Conservation (phyloP, 2,329 filamentous ascomycete species). For the Pseudopithomyces maydicus region DNA sequence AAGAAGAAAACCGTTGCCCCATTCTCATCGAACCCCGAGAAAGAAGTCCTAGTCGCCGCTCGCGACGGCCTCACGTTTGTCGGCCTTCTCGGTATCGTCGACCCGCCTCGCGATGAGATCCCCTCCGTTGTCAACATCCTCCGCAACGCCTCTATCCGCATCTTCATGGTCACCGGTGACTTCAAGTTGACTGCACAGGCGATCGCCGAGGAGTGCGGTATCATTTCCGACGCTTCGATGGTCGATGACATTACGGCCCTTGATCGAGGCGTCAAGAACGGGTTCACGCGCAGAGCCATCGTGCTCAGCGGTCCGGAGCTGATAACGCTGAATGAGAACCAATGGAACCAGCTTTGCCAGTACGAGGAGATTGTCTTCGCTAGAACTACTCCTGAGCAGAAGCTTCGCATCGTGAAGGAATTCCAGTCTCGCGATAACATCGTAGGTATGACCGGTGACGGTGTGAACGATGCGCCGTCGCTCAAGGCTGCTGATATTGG, state of each 20-base stretch:
- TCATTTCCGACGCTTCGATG: conserved; percentile 61
- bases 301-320: conserved; percentile 56
- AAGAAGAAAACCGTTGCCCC: conserved; percentile 58
- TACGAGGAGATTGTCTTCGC: conserved; percentile 79
- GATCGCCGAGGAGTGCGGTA: conserved; percentile 74
- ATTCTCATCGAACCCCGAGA: conserved; percentile 58
- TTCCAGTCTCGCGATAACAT: conserved; percentile 66
- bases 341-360: conserved; percentile 69
- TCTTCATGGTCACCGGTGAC: conserved; percentile 83
- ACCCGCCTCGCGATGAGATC: conserved; percentile 65
- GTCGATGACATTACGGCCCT: conserved; percentile 63
- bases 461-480: conserved; percentile 58
- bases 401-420: conserved; percentile 77
- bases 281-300: conserved; percentile 30
- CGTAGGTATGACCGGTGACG: conserved; percentile 58
- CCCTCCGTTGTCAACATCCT: conserved; percentile 65
- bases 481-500: conserved; percentile 65
- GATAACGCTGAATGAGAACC: conserved; percentile 65
- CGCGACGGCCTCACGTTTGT: conserved; percentile 57
- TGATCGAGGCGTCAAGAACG: conserved; percentile 36
- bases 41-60: conserved; percentile 61
- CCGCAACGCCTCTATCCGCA: conserved; percentile 71
- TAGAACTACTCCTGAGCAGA: conserved; percentile 77
- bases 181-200: conserved; percentile 76
- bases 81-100: conserved; percentile 63